These are phyloP conservation scores for Punica granatum DNA, from an alignment of 345 rosid genomes.

Conservation along the genomic window DNA sequence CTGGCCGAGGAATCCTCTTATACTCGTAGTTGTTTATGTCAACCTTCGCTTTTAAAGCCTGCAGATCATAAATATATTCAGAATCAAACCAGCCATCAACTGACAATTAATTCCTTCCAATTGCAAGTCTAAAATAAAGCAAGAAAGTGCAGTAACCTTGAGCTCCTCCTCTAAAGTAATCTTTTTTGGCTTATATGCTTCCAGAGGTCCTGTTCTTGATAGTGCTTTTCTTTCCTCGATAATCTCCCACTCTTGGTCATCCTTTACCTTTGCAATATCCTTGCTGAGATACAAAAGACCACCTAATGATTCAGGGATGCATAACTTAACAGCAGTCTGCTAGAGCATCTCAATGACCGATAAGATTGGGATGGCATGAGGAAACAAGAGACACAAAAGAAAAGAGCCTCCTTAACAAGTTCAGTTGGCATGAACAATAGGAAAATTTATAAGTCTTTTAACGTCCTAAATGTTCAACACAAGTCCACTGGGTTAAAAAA, in stretches of 20 bases:
- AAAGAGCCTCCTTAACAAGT: not conserved
- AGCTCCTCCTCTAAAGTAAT: slow-evolving; percentile 77
- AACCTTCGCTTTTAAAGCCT: slow-evolving; percentile 77
- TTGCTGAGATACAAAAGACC: slow-evolving; percentile 48
- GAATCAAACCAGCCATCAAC: not conserved
- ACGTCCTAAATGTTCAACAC: not conserved
- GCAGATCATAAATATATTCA: slow-evolving; percentile 2
- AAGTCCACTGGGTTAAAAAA: not conserved
- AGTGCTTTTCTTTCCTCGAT: slow-evolving; percentile 70
- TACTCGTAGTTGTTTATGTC: slow-evolving; percentile 74
- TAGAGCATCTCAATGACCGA: not conserved
- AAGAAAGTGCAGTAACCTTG: slow-evolving; percentile 33
- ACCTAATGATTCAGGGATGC: too few relatives aligned
- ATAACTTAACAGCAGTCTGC: slow-evolving; percentile 13
- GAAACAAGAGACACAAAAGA: not conserved
- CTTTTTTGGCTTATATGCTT: slow-evolving; percentile 71
- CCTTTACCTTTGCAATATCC: slow-evolving; percentile 82
- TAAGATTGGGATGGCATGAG: not conserved
- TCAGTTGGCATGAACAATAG: too few relatives aligned
- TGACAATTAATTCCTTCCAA: not conserved
- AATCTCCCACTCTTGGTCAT: slow-evolving; percentile 88
- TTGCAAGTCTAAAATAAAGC: slow-evolving; percentile 1
- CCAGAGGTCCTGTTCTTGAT: slow-evolving; percentile 69
- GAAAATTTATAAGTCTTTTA: not conserved
- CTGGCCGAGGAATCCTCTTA: slow-evolving; percentile 73